Conservation (phyloP, 805 yeast species). For the Cyberlindnera japonica region DNA sequence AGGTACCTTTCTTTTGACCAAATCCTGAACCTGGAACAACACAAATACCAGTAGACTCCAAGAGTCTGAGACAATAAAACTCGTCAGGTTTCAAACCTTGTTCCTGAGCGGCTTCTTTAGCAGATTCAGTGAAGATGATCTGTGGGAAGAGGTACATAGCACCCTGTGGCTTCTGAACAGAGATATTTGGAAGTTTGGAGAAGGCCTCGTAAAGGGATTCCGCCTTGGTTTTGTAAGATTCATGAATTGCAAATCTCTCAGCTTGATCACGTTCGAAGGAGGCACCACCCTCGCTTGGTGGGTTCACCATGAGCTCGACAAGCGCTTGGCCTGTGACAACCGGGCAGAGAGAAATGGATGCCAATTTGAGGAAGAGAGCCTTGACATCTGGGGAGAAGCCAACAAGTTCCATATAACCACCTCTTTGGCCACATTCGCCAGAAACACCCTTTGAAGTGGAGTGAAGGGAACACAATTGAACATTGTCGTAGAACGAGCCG, state of each 20-base stretch:
- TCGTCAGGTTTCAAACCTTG: slow-evolving; percentile 70
- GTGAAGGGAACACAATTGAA: slow-evolving; percentile 89
- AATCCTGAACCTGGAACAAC: slow-evolving; percentile 98
- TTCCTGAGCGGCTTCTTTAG: slow-evolving; percentile 56
- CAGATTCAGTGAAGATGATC: slow-evolving; percentile 60
- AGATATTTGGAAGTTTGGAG: slow-evolving; percentile 70
- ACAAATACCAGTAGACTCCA: slow-evolving; percentile 91
- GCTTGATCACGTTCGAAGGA: slow-evolving; percentile 62
- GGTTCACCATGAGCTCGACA: slow-evolving; percentile 89
- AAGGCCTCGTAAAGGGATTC: slow-evolving; percentile 65
- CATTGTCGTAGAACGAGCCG: slow-evolving; percentile 55
- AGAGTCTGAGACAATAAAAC: slow-evolving; percentile 77
- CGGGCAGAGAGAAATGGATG: slow-evolving; percentile 89
- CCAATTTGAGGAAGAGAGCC: slow-evolving; percentile 75
- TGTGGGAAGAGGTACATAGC: slow-evolving; percentile 97
- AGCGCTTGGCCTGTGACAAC: slow-evolving; percentile 94
- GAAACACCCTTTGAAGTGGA: slow-evolving; percentile 97
- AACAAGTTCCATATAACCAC: slow-evolving; percentile 94
- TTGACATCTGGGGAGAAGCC: slow-evolving; percentile 73
- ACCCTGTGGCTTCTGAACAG: slow-evolving; percentile 89
- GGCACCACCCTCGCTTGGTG: slow-evolving; percentile 76
- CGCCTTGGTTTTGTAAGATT: slow-evolving; percentile 63
- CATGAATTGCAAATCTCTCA: slow-evolving; percentile 62
- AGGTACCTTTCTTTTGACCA: slow-evolving; percentile 87
- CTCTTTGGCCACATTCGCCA: slow-evolving; percentile 99